Evolutionary conservation across 169 alveolate genomes (phyloP), one percentile per base, ranked within the genome.

Genomic region (Plasmodium cynomolgi): DNA sequence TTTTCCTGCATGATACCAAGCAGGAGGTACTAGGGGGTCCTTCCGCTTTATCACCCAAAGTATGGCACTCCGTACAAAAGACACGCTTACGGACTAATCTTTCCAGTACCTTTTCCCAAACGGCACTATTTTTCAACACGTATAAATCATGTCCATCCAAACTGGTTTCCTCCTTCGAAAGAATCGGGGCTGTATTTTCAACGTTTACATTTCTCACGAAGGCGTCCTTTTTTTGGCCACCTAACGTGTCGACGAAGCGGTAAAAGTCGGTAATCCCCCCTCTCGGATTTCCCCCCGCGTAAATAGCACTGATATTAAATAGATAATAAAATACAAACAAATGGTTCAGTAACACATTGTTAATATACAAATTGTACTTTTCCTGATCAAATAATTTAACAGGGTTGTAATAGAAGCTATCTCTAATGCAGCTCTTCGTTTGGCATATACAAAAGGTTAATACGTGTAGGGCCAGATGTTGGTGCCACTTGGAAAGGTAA

Each of bases 311-410:
- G 50, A 90, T 80, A 54, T 54, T 90, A 90, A 56, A 90, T 26
- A 90, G 26, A 75, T 91, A 91, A 81, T 91, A 91, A 73, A 91
- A 91, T 37, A 50, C 17, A 68, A 91, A 81, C 54, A 91, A 47
- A 73, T 91, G 95, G 37, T 91, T 91, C 44, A 91, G 72, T 37
- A 73, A 50, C 75, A 91, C 58, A 91, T 91, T 91, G 81, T 91
- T 91, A n/a, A 91, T 91, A 33, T 82, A 91, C 34, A 91, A 77
- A 73, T 91, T 91, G 56, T 91, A 91, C 68, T 91, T 91, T 91
- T 91, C 95, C 62, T 81, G 92, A 34, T 91, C 91, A 81, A 91
- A 91, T 39, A 91, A 56, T 71, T 91, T 91, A 31, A 83, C 6
- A 11, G 95, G 95, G 29, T 79, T 91, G 54, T 91, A 91, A 82